phyloP scores from a whole-genome alignment of 2,329 filamentous ascomycete species.

The Nannizzia gypsea region DNA sequence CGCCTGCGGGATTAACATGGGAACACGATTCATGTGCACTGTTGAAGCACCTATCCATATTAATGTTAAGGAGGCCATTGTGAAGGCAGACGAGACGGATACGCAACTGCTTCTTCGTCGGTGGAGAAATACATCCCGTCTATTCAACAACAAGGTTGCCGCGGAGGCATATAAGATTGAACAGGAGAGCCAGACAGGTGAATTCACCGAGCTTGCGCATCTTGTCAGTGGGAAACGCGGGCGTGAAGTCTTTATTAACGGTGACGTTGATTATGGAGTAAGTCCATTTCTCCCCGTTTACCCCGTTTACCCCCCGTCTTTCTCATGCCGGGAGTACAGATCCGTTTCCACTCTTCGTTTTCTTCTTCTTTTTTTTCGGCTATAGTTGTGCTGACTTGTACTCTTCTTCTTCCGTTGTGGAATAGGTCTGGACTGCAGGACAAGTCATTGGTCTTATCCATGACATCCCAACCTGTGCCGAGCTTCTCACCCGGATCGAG shows the following conservation, averaged over 20 bases:
- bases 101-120: constrained; percentile 76
- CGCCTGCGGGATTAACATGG: constrained; percentile 96
- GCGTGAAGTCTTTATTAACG: constrained; percentile 80
- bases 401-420: constrained; percentile 1
- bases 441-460: constrained; percentile 87
- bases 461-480: constrained; percentile 66
- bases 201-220: constrained; percentile 79
- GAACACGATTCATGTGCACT: constrained; percentile 94
- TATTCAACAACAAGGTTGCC: constrained; percentile 86
- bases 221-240: constrained; percentile 85
- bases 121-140: constrained; percentile 83
- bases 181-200: constrained; percentile 65
- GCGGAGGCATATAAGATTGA: constrained; percentile 72
- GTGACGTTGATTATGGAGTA: constrained; percentile 81
- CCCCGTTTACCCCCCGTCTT: not conserved
- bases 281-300: constrained; percentile 28
- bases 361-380: not conserved
- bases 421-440: constrained; percentile 86
- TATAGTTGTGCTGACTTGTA: constrained; percentile 11
- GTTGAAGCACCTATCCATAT: constrained; percentile 82
- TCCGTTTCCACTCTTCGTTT: not conserved
- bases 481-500: constrained; percentile 60
- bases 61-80: constrained; percentile 90
- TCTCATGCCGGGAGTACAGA: not conserved
- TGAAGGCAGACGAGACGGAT: constrained; percentile 76